These are phyloP conservation scores for Suhomyces anneliseae DNA, from an alignment of 1,139 yeast species.

Conservation along the genomic window DNA sequence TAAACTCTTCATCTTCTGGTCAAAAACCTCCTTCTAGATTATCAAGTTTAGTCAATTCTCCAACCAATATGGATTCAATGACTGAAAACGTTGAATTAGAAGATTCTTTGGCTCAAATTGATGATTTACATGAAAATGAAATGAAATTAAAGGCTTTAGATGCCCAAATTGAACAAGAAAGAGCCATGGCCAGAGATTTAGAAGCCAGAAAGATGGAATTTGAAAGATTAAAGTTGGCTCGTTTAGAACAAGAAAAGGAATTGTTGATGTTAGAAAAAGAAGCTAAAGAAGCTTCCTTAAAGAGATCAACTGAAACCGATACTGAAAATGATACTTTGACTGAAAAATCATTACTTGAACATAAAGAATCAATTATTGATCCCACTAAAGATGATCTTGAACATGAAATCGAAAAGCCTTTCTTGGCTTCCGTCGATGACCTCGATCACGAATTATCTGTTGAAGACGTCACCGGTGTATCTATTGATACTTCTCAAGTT, in stretches of 20 bases:
- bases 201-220: slow-evolving; percentile 20
- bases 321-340: too few species aligned
- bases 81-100: slow-evolving; percentile 16
- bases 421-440: slow-evolving; percentile 13
- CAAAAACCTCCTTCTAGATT: slow-evolving; percentile 8
- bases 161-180: slow-evolving; percentile 30
- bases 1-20: slow-evolving; percentile 5
- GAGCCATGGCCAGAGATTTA: slow-evolving; percentile 27
- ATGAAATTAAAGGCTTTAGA: slow-evolving; percentile 22
- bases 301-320: background rate
- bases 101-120: slow-evolving; percentile 12
- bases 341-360: too few species aligned
- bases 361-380: too few species aligned
- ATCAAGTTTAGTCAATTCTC: slow-evolving; percentile 10
- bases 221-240: slow-evolving; percentile 21
- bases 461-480: slow-evolving; percentile 4
- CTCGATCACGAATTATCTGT: slow-evolving; percentile 5
- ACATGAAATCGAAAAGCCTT: slow-evolving; percentile 12
- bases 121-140: slow-evolving; percentile 16
- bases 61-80: slow-evolving; percentile 9
- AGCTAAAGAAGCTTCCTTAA: background rate
- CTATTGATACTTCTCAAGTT: slow-evolving; percentile 10
- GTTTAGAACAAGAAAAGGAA: slow-evolving; percentile 22
- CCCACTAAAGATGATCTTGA: too few species aligned
- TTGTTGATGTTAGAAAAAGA: slow-evolving; percentile 15